Evolutionary conservation across 495 filamentous ascomycete genomes (phyloP).

Genomic region (Aspergillus sclerotioniger): DNA sequence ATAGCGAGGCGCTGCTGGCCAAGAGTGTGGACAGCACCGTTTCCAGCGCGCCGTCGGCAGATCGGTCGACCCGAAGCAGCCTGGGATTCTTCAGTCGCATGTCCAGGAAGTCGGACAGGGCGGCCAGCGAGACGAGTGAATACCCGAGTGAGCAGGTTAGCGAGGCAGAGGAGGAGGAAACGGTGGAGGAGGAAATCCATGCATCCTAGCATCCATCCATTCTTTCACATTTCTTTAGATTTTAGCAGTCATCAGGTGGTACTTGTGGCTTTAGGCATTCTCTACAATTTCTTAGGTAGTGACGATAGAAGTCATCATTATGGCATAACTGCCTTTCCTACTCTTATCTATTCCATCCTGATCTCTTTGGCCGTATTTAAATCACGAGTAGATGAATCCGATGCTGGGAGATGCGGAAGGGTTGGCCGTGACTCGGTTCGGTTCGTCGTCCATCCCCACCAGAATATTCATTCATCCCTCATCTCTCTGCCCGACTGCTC

Average conservation of each 20-base stretch:
- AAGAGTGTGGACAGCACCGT: slow-evolving; percentile 49
- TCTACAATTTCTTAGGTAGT: neutral
- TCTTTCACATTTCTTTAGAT: neutral
- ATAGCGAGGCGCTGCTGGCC: slow-evolving; percentile 44
- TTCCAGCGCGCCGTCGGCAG: slow-evolving; percentile 43
- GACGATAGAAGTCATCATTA: neutral
- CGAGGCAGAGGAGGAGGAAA: slow-evolving; percentile 50
- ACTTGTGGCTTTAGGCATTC: neutral
- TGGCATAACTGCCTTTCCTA: neutral
- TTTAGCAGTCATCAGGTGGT: neutral
- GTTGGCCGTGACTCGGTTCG: neutral
- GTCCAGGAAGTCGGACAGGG: slow-evolving; percentile 46
- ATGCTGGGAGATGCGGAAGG: neutral
- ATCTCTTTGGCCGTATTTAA: neutral
- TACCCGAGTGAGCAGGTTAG: slow-evolving; percentile 46
- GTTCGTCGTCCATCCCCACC: neutral
- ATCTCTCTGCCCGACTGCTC: neutral
- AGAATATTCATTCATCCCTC: neutral
- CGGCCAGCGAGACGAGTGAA: slow-evolving; percentile 46
- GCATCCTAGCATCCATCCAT: slow-evolving; percentile 6
- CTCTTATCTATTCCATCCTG: neutral
- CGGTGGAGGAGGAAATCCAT: slow-evolving; percentile 20
- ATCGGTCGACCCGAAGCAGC: slow-evolving; percentile 45
- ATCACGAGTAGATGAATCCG: too few species aligned
- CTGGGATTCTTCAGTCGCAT: slow-evolving; percentile 53